A percentile compares a stretch with the other conserved stretches of the same genome.
phyloP scores from a whole-genome alignment of 768 basidiomycete species.

The Tulasnella sp. region DNA sequence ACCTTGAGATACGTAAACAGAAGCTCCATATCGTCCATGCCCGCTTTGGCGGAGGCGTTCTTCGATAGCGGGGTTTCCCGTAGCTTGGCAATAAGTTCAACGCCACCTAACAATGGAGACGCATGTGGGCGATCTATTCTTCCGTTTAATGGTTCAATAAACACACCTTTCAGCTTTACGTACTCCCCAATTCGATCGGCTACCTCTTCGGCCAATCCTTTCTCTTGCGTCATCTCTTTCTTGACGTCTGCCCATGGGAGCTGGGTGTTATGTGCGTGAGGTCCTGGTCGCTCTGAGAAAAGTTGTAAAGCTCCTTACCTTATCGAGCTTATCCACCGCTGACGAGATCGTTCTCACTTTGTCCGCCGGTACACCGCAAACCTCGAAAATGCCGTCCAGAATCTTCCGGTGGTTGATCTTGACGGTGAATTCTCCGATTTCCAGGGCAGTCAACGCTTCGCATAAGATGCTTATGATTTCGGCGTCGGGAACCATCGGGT shows the following conservation, averaged over 20 bases:
- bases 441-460: conserved; percentile 73
- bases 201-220: conserved; percentile 71
- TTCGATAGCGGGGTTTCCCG: conserved; percentile 61
- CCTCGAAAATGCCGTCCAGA: conserved; percentile 92
- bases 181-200: conserved; percentile 97
- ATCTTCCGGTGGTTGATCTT: conserved; percentile 98
- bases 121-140: neutral
- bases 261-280: conserved; percentile 38
- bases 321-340: conserved; percentile 98
- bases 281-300: neutral
- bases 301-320: conserved; percentile 46
- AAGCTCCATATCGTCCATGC: conserved; percentile 78
- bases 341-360: conserved; percentile 91
- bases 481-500: conserved; percentile 96
- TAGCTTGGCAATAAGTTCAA: conserved; percentile 67
- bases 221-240: conserved; percentile 95
- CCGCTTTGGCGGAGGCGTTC: conserved; percentile 72
- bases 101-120: conserved; percentile 53
- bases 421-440: conserved; percentile 91
- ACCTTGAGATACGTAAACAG: conserved; percentile 78
- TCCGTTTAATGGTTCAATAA: conserved; percentile 10
- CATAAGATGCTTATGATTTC: conserved; percentile 80
- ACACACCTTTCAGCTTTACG: conserved; percentile 84
- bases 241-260: conserved; percentile 87
- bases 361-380: conserved; percentile 87